Evolutionary conservation across 805 yeast species (phyloP).

Genomic region (Lachancea quebecensis): DNA sequence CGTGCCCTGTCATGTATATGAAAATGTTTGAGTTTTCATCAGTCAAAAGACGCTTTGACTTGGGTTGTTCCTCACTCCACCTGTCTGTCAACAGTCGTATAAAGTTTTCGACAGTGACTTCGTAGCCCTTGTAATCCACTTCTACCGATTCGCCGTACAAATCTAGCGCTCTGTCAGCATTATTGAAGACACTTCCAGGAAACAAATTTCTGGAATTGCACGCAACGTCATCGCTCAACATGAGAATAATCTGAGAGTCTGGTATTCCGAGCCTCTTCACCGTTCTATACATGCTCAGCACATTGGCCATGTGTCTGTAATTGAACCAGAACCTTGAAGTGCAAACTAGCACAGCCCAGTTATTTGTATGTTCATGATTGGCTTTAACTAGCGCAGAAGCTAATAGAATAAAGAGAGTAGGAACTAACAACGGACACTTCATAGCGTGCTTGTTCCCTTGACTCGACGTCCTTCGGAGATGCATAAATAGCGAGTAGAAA

Average conservation of each 20-base stretch:
- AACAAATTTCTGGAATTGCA: slow-evolving; percentile 94
- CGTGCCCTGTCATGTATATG: slow-evolving; percentile 96
- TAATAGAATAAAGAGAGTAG: not conserved
- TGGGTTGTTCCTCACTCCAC: slow-evolving; percentile 91
- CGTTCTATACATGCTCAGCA: slow-evolving; percentile 86
- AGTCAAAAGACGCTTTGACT: slow-evolving; percentile 81
- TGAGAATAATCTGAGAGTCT: slow-evolving; percentile 91
- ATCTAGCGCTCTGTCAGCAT: slow-evolving; percentile 85
- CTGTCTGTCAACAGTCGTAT: slow-evolving; percentile 89
- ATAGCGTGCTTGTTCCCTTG: not conserved
- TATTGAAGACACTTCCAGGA: slow-evolving; percentile 93
- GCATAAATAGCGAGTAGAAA: too few species aligned
- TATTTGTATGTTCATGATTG: slow-evolving; percentile 45
- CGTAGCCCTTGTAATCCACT: slow-evolving; percentile 96
- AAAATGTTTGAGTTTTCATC: slow-evolving; percentile 93
- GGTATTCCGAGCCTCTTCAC: slow-evolving; percentile 96
- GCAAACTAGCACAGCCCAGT: slow-evolving; percentile 84
- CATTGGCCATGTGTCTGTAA: slow-evolving; percentile 96
- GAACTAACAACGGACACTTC: not conserved
- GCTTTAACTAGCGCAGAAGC: slow-evolving; percentile 1
- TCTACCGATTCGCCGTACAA: slow-evolving; percentile 91
- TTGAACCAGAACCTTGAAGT: slow-evolving; percentile 98
- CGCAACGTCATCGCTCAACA: slow-evolving; percentile 95
- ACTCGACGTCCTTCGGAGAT: not conserved
- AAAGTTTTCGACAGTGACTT: slow-evolving; percentile 95